A percentile compares a stretch with the other conserved stretches of the same genome.
Conservation (phyloP, 1,284 basidiomycete genomes). For the Malassezia globosa region DNA sequence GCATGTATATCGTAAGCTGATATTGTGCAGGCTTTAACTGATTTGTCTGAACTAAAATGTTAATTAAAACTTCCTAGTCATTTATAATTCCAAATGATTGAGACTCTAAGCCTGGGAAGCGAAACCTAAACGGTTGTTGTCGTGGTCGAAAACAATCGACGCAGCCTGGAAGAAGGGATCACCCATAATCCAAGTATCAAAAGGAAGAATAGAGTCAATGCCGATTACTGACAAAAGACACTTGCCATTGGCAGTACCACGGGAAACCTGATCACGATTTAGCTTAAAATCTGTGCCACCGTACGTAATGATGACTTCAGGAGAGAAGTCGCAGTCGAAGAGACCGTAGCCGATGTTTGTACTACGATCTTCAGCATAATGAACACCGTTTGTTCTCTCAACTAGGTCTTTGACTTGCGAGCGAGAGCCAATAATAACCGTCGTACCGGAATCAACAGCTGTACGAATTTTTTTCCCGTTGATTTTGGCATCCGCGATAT, state of each 20-base stretch:
- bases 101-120: too few relatives aligned
- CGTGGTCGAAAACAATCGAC: slow-evolving; percentile 48
- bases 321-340: slow-evolving; percentile 32
- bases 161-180: slow-evolving; percentile 42
- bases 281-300: slow-evolving; percentile 31
- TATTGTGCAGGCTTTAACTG: too few relatives aligned
- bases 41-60: too few relatives aligned
- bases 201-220: slow-evolving; percentile 30
- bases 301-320: slow-evolving; percentile 45
- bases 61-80: too few relatives aligned
- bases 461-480: slow-evolving; percentile 46
- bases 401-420: slow-evolving; percentile 49
- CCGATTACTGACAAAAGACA: slow-evolving; percentile 43
- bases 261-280: slow-evolving; percentile 19
- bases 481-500: slow-evolving; percentile 29
- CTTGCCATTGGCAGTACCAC: slow-evolving; percentile 29
- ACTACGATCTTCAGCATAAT: slow-evolving; percentile 22
- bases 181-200: slow-evolving; percentile 49
- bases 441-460: slow-evolving; percentile 55
- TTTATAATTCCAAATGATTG: too few relatives aligned
- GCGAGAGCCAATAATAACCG: slow-evolving; percentile 48
- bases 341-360: slow-evolving; percentile 46
- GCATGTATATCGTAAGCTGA: too few relatives aligned
- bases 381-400: slow-evolving; percentile 49
- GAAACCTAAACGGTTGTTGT: slow-evolving; percentile 48